Evolutionary conservation across 1,284 basidiomycete species (phyloP).

Genomic region (Cryptococcus neoformans): DNA sequence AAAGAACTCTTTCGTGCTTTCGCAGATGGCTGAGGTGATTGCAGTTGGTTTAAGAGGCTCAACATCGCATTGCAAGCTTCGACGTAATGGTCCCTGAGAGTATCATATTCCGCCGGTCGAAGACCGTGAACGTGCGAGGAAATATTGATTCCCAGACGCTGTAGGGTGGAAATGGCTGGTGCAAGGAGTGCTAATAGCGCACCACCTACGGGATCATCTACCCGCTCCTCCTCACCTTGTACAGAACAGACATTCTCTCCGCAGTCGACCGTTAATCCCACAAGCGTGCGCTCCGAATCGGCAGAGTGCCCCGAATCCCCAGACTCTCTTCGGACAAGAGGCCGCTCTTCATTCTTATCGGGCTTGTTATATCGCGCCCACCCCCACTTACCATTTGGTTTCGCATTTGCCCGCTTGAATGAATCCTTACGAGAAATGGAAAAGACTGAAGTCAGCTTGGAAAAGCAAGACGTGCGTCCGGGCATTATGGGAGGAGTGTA

Average conservation of each 20-base stretch:
- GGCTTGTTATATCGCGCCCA: background rate
- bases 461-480: background rate
- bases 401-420: background rate
- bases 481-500: background rate
- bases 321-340: background rate
- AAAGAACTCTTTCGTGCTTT: background rate
- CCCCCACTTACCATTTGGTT: background rate
- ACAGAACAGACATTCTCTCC: background rate
- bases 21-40: background rate
- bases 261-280: background rate
- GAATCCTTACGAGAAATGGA: background rate
- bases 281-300: conserved; percentile 22
- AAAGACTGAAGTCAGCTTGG: background rate
- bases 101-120: background rate
- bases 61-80: background rate
- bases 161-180: conserved; percentile 1
- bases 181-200: conserved; percentile 4
- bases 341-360: conserved; percentile 2
- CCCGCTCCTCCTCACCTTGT: background rate
- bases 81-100: background rate
- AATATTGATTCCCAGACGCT: background rate
- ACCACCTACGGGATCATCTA: background rate
- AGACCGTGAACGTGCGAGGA: background rate
- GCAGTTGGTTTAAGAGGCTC: background rate
- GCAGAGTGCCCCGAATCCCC: conserved; percentile 5